These are phyloP conservation scores for Lentinula aciculospora DNA, from an alignment of 768 basidiomycete species.

Conservation along the genomic window DNA sequence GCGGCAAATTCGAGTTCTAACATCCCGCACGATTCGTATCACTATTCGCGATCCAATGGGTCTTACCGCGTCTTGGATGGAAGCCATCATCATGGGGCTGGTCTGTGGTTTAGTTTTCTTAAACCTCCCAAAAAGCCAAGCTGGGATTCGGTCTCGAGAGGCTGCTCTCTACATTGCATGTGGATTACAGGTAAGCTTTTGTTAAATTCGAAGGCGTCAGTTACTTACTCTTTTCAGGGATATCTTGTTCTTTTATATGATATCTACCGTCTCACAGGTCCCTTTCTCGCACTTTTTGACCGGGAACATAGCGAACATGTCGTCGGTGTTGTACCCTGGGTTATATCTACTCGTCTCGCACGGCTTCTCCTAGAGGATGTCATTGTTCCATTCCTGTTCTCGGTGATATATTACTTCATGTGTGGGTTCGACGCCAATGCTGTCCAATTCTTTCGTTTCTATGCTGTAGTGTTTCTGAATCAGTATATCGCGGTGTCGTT, in stretches of 20 bases:
- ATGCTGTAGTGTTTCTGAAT: constrained; percentile 58
- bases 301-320: constrained; percentile 33
- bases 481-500: constrained; percentile 47
- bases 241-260: constrained; percentile 9
- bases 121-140: constrained; percentile 23
- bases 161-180: constrained; percentile 20
- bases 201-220: not conserved
- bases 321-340: constrained; percentile 26
- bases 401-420: constrained; percentile 48
- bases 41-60: constrained; percentile 9
- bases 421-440: constrained; percentile 55
- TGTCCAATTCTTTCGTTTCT: constrained; percentile 64
- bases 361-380: constrained; percentile 9
- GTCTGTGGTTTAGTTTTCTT: constrained; percentile 30
- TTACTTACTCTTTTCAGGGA: not conserved
- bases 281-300: constrained; percentile 37
- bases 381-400: constrained; percentile 10
- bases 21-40: constrained; percentile 2
- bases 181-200: constrained; percentile 3
- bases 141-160: constrained; percentile 16
- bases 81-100: constrained; percentile 11
- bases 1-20: constrained; percentile 4
- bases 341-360: constrained; percentile 15
- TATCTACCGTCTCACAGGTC: constrained; percentile 8
- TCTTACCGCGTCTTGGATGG: constrained; percentile 8